Base-by-base conservation (phyloP, 108 stramenopile species). In the Pinguiococcus pyrenoidosus region DNA sequence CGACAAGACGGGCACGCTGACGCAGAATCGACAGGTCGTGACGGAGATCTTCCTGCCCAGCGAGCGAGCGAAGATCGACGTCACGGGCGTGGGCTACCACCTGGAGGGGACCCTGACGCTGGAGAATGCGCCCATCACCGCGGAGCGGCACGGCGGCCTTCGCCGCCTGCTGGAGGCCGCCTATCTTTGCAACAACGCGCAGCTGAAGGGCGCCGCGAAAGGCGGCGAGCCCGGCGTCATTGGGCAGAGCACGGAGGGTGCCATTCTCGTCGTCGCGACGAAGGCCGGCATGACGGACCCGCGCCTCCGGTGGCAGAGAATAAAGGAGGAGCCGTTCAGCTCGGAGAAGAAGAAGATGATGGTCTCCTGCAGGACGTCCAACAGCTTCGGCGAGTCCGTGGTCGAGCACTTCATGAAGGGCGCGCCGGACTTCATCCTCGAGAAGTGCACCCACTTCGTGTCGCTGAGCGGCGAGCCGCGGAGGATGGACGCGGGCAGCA, bases 1-100 rank as follows among this genome's bases (percentile, higher is more conserved):
- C 0, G 95, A 97, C 71, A 97, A 97, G 71, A 97, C 95, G 0
- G 95, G 95, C 1, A 94, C 92, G 2, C 64, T 97, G 38, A 97
- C 95, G 10, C 79, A 83, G 56, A 92, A 92, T 69, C 78, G 87
- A 41, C 49, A 49, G 57, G 49, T 48, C 2, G 57, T 59, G 1
- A 46, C 49, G 41, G 57, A 59, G 48, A 33, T 59, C 29, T 45
- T 57, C 24, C 35, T 7, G 14, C 29, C 27, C 39, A 12, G 37
- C 9, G n/a, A 22, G 20, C 34, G 40, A 14, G 21, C 2, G 46
- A 5, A 2, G 8, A 0, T n/a, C 5, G 21, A 20, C 20, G 14
- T 14, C 18, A 30, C 7, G 18, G 46, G 17, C 18, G 29, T 29
- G 9, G 17, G 17, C 2, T 8, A 21, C 20, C 16, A 33, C 21